Conservation (phyloP, 176 grass and related monocot species). For the Rhipidocladum racemiflorum region DNA sequence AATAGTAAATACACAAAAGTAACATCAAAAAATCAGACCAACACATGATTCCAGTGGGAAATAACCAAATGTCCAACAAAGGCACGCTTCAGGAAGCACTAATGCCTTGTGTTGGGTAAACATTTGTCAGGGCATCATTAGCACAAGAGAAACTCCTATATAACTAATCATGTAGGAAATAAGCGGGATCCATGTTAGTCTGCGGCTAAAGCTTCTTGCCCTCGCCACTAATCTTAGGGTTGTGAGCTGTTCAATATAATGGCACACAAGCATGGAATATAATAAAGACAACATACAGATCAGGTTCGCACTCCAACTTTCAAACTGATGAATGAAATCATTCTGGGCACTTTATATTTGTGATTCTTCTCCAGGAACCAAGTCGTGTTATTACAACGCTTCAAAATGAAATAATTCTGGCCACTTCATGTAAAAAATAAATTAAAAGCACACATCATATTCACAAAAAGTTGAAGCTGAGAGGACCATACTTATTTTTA, state of each 20-base stretch:
- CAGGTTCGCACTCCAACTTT: not conserved
- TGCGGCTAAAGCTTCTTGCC: constrained; percentile 28
- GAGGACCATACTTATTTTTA: not conserved
- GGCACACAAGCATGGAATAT: constrained; percentile 18
- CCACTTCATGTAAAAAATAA: constrained; percentile 7
- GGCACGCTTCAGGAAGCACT: not conserved
- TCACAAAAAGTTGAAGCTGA: not conserved
- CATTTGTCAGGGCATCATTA: not conserved
- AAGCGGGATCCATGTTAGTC: constrained; percentile 30
- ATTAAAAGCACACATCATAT: not conserved
- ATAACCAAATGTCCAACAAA: not conserved
- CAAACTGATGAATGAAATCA: too few relatives aligned
- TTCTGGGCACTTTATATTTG: too few relatives aligned
- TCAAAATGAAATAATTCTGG: not conserved
- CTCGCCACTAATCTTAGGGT: not conserved
- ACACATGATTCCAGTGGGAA: not conserved
- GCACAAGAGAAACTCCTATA: not conserved
- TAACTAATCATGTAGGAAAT: not conserved
- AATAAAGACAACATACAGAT: constrained; percentile 23
- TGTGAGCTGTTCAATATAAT: not conserved
- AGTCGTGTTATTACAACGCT: not conserved
- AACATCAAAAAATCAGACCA: too few relatives aligned
- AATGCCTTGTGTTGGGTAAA: not conserved
- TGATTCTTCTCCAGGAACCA: constrained; percentile 9
- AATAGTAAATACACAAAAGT: too few relatives aligned